Evolutionary conservation across 768 basidiomycete genomes (phyloP), one percentile per base, ranked within the genome.

Genomic region (Cystofilobasidium bisporidii): DNA sequence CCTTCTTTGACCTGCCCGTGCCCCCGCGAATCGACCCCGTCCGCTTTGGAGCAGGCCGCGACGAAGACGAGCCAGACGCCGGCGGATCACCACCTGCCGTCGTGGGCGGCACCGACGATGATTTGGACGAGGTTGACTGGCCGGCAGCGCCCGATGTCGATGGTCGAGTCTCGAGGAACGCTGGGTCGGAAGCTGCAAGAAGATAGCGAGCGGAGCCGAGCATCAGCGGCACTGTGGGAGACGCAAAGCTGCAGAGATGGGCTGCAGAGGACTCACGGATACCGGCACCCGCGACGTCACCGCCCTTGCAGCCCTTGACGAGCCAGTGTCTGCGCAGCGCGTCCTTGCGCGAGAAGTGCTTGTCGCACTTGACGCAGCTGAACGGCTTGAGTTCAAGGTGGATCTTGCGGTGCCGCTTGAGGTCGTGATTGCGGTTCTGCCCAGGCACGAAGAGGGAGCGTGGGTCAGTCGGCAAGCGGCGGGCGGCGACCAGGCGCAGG

Each of bases 381-480:
- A 76, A 78, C 26, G 77, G 77, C 66, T 78, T 78, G 56, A 77
- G 74, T 32, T 70, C 73, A 30, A 77, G 69, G 58, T 78, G 77
- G 18, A 78, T 77, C 55, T 75, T 70, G 71, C 76, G 75, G 66
- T 78, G 77, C 47, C 77, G 71, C 62, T 78, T 78, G 60, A 77
- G 61, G 65, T 78, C 77, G 67, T 78, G 77, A 64, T 77, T 77
- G 17, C 77, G 76, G 71, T 77, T 78, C 76, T 75, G 57, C n/a
- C n/a, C n/a, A n/a, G n/a, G n/a, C n/a, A n/a, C n/a, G n/a, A n/a
- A n/a, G n/a, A n/a, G n/a, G n/a, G n/a, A n/a, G n/a, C n/a, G n/a
- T n/a, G n/a, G n/a, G n/a, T n/a, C n/a, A n/a, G n/a, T n/a, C n/a
- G n/a, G n/a, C n/a, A n/a, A n/a, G n/a, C n/a, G n/a, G n/a, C n/a